These are phyloP conservation scores for Dictyostelium capitatum DNA, from an alignment of 78 protist genomes.

Conservation along the genomic window DNA sequence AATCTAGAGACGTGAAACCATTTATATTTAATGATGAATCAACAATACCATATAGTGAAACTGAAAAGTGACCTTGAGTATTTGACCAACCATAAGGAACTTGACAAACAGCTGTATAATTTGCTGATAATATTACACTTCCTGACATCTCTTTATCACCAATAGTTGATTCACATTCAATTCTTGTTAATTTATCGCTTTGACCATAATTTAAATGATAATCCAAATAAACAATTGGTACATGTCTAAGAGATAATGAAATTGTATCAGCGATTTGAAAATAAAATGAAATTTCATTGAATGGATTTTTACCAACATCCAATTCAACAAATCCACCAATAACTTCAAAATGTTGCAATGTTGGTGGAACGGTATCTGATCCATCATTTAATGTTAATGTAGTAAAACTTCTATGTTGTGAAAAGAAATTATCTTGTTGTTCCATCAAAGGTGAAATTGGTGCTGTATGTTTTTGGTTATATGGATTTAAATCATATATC, in stretches of 20 bases:
- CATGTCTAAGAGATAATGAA: not conserved
- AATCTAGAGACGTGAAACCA: not conserved
- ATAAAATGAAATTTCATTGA: not conserved
- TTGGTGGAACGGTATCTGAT: not conserved
- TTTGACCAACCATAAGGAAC: conserved; percentile 5
- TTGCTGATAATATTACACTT: not conserved
- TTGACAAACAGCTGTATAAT: not conserved
- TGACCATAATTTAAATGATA: not conserved
- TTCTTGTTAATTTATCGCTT: not conserved
- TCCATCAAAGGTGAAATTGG: not conserved
- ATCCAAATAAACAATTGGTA: not conserved
- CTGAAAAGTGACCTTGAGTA: not conserved
- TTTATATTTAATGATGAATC: not conserved
- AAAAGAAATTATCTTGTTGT: not conserved
- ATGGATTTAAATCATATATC: too few relatives aligned
- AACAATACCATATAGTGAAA: conserved; percentile 9
- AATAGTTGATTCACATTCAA: not conserved
- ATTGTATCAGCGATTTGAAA: not conserved
- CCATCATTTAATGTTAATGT: too few relatives aligned
- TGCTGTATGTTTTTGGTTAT: not conserved
- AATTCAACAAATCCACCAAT: too few relatives aligned
- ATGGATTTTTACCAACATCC: not conserved
- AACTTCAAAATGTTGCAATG: not conserved
- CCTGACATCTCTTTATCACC: not conserved
- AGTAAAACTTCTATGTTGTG: not conserved